Base-by-base conservation (phyloP, 495 filamentous ascomycete species). In the Baudoinia panamericana region DNA sequence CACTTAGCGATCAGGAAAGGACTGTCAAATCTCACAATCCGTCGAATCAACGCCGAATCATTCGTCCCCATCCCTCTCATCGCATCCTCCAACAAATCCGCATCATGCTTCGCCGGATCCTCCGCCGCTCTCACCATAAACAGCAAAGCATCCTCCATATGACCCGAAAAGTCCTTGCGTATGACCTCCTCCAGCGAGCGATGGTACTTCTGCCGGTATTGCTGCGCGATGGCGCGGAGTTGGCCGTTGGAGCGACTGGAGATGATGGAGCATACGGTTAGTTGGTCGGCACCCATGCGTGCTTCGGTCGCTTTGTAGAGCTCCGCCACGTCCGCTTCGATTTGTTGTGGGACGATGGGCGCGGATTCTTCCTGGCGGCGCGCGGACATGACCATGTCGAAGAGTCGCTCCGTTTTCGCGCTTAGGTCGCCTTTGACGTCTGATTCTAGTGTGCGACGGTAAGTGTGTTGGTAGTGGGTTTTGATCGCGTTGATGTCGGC, bases 61-160 rank as follows among this genome's bases (percentile, higher is more conserved):
- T 87, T 87, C 1, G 88, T 96, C 0, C 88, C 88, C 37, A 77
- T 46, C 0, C 88, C 90, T 7, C 73, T 70, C 86, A 95, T 95
- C 15, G 80, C 71, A 12, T 81, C 80, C 55, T 96, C 85, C 11
- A 96, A 64, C 6, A 78, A 61, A 18, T 69, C 64, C 0, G 90
- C 88, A 52, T 93, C 87, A 30, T 81, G 72, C 70, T 79, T 77
- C 17, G 80, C 82, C 36, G 78, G 80, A 52, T 96, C 83, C 9
- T 72, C 61, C 4, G 81, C 90, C 0, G 73, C 68, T n/a, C 71
- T 71, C 4, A 94, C 62, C 60, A 93, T 83, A 38, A 72, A 73
- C 28, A 86, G 57, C n/a, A 94, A 61, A 0, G 84, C 85, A 19
- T 80, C 70, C 60, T 87, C 72, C 84, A 95, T 94, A 52, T 96